Base-by-base conservation (phyloP, 192 early-diverging fungal genomes). In the Entomortierella chlamydospora region DNA sequence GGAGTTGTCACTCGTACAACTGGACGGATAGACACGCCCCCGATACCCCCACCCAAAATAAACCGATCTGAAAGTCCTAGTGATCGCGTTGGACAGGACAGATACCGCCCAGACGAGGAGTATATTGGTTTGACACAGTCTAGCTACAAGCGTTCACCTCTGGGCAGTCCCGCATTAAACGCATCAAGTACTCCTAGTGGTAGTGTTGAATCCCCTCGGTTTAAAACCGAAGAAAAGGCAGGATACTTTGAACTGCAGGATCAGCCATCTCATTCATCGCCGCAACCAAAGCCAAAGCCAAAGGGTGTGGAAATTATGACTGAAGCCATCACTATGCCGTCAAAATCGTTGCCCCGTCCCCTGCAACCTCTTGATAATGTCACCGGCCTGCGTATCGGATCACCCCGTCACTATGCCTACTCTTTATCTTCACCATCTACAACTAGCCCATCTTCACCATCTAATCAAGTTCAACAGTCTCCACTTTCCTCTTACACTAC, bases 61-160 rank as follows among this genome's bases (percentile, higher is more conserved):
- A 57, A 41, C 30, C 62, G 68, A 15, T 58, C 76, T 8, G 76
- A 70, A 1, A 79, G 76, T 20, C 68, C 62, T 9, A 78, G 73
- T 30, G 76, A 79, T 28, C 76, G 76, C 29, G 51, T 70, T 22
- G 68, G 68, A 37, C 68, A 70, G 57, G 76, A 70, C 50, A 68
- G 76, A 20, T 79, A 55, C 26, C 70, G 55, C n/a, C 31, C 56
- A 4, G 68, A 79, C n/a, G 76, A 79, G 18, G 76, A 79, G 15
- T 53, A 70, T 6, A 20, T 61, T 4, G 42, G 67, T 3, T 34
- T 78, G 17, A 79, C 68, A 28, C 37, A 59, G 3, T 61, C 68
- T 12, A 17, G 33, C 1, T 51, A 73, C 23, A 41, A 53, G 47
- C 17, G 57, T 15, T 79, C 67, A 13, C 68, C 68, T 8, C n/a